A percentile compares a stretch with the other conserved stretches of the same genome.
Evolutionary conservation across 2,329 filamentous ascomycete genomes (phyloP).

Genomic region (Colletotrichum horii): DNA sequence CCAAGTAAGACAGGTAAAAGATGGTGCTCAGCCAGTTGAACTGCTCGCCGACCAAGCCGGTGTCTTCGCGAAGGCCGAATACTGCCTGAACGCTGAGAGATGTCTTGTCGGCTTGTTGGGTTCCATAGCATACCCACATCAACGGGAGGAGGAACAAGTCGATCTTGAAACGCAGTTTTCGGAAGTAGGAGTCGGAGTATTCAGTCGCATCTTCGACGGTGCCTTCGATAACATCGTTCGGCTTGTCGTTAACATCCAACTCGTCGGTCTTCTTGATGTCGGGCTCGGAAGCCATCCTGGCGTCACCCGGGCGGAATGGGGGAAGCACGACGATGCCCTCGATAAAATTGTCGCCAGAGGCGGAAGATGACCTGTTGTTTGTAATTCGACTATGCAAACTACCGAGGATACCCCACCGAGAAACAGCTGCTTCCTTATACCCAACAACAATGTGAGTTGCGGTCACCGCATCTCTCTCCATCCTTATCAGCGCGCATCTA

Average conservation of each 20-base stretch:
- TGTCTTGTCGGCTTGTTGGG: constrained; percentile 34
- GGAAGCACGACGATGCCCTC: background rate
- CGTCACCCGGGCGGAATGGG: background rate
- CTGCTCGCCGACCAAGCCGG: constrained; percentile 31
- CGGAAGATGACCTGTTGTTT: background rate
- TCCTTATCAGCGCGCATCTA: background rate
- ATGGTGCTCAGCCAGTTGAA: constrained; percentile 34
- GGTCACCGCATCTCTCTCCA: background rate
- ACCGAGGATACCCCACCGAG: background rate
- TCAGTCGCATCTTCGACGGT: constrained; percentile 17
- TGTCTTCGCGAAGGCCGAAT: constrained; percentile 34
- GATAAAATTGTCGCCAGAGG: background rate
- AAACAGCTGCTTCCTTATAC: background rate
- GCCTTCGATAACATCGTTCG: background rate
- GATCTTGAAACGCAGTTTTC: constrained; percentile 33
- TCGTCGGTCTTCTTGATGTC: background rate
- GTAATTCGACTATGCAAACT: background rate
- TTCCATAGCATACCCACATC: constrained; percentile 34
- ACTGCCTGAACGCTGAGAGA: constrained; percentile 32
- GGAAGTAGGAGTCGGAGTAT: constrained; percentile 28
- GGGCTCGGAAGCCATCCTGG: background rate
- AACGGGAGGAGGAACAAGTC: constrained; percentile 33
- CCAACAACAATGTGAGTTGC: background rate
- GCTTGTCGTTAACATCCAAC: background rate
- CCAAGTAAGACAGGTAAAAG: constrained; percentile 33